Evolutionary conservation across 2,329 filamentous ascomycete species (phyloP).

Genomic region (Chaetomium sp.): DNA sequence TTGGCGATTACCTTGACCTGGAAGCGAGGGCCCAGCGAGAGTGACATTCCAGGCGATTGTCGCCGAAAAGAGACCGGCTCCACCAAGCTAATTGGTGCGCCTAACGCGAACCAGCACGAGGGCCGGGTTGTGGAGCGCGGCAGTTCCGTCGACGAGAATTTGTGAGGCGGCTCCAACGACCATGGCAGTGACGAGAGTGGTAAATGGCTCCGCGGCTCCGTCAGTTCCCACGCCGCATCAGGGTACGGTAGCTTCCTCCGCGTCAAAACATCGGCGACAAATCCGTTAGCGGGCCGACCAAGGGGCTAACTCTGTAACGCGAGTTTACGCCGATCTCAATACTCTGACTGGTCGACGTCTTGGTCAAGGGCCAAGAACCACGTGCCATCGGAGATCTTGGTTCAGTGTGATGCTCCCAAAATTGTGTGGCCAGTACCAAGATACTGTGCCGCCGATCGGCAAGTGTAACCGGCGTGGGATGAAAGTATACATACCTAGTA

Average conservation of each 20-base stretch:
- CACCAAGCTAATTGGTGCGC: background rate
- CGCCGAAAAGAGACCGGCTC: background rate
- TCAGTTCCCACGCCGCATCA: background rate
- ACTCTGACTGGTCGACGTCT: too few species aligned
- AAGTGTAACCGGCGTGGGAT: too few species aligned
- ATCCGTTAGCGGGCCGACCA: background rate
- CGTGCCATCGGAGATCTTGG: too few species aligned
- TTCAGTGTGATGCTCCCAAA: too few species aligned
- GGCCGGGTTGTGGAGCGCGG: background rate
- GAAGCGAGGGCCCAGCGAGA: background rate
- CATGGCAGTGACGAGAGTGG: background rate
- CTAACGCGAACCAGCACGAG: background rate
- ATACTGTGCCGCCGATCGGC: too few species aligned
- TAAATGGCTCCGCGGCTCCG: background rate
- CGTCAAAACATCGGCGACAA: background rate
- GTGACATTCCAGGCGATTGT: background rate
- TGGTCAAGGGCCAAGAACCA: too few species aligned
- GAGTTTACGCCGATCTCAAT: background rate
- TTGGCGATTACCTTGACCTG: background rate
- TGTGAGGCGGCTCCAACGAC: background rate
- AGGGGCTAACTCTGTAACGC: background rate
- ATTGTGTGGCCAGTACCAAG: too few species aligned
- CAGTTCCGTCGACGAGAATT: background rate
- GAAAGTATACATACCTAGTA: too few species aligned
- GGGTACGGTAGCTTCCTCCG: background rate